Evolutionary conservation across 768 basidiomycete genomes (phyloP).

Genomic region (Hygrocybe punicea): DNA sequence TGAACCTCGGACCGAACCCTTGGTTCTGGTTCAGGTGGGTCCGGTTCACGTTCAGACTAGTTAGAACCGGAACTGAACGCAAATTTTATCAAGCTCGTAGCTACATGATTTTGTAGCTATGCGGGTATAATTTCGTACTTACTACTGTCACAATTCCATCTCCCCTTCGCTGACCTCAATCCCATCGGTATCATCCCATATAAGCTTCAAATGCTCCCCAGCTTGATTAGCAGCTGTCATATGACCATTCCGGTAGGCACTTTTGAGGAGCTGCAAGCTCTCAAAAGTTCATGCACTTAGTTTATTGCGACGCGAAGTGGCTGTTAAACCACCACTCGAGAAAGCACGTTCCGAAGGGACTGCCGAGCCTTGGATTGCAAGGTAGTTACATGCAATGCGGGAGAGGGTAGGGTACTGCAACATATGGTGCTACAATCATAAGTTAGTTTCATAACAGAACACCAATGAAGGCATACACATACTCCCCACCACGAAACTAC

Average conservation of each 20-base stretch:
- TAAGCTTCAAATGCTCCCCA: neutral
- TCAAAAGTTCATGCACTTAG: slow-evolving; percentile 25
- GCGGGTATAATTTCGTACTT: neutral
- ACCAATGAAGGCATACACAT: slow-evolving; percentile 2
- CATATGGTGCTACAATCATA: slow-evolving; percentile 18
- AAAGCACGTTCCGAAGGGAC: slow-evolving; percentile 27
- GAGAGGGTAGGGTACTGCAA: slow-evolving; percentile 24
- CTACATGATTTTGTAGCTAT: neutral
- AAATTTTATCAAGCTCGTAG: neutral
- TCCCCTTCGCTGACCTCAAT: neutral
- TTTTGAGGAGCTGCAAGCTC: slow-evolving; percentile 30
- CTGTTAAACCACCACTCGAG: slow-evolving; percentile 26
- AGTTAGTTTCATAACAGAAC: neutral
- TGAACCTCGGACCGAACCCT: neutral
- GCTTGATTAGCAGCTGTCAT: slow-evolving; percentile 18
- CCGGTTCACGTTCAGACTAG: neutral
- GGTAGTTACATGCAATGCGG: slow-evolving; percentile 23
- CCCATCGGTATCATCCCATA: neutral
- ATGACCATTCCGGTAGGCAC: slow-evolving; percentile 27
- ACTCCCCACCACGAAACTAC: slow-evolving; percentile 23
- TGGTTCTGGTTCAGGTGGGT: neutral
- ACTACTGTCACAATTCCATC: neutral
- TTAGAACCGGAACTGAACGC: neutral
- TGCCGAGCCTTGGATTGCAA: slow-evolving; percentile 30
- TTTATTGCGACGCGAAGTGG: slow-evolving; percentile 15